Evolutionary conservation across 2,329 filamentous ascomycete genomes (phyloP), one percentile per base, ranked within the genome.

Genomic region (Magnaporthiopsis rhizophila): DNA sequence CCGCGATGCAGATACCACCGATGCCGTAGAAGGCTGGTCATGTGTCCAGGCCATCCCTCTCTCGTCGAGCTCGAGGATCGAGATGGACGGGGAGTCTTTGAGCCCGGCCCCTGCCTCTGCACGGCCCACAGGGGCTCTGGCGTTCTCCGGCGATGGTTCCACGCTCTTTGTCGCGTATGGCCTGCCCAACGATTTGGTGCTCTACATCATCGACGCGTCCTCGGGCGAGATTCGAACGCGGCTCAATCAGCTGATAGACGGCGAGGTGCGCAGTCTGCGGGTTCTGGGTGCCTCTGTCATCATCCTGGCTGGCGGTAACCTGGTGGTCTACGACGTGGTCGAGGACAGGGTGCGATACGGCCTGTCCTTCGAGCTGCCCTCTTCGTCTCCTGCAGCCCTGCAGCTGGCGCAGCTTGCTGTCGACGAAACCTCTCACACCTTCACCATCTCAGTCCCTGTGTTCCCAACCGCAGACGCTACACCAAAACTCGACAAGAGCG

Each of bases 291-390:
- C 88, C 30, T 88, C 89, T 71, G 78, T 99, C 24, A 80, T 98
- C 65, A 83, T 90, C 59, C 78, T 97, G 1, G 91, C 91, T 0
- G 45, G 45, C 18, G 82, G 89, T 58, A 83, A 86, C 34, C 81
- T 97, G 11, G 81, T 86, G 57, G 88, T 97, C 50, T 97, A 92
- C 80, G 90, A 99, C 74, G 83, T 96, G 13, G 90, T 98, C 9
- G 82, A 87, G 62, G 90, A 96, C 70, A 83, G 88, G 69, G 81
- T 93, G 60, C 83, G 85, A 50, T 92, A 89, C 71, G 86, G 85
- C 61, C 80, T 89, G 62, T 78, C 82, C 32, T 77, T 92, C 18
- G 80, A 76, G 56, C 74, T 79, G 62, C 71, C 74, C 12, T 69
- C n/a, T 72, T 72, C 15, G 32, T 69, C n/a, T 72, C 73, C 15